Evolutionary conservation across 2,329 filamentous ascomycete genomes (phyloP).

Genomic region (Erysiphe neolycopersici): DNA sequence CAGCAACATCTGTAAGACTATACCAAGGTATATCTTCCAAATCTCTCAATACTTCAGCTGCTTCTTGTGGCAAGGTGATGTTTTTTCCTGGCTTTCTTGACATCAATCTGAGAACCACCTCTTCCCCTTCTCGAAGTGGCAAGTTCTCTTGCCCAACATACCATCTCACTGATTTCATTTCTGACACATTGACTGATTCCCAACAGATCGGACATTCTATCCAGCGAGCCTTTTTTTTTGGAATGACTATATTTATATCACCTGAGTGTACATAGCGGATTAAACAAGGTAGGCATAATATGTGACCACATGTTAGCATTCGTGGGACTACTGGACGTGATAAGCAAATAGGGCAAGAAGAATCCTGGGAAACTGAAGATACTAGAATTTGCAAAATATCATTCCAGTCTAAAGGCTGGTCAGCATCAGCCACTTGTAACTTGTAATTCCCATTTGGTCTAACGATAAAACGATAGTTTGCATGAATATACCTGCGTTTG

Average conservation of each 20-base stretch:
- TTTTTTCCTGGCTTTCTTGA: constrained; percentile 58
- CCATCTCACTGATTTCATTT: constrained; percentile 71
- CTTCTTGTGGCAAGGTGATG: constrained; percentile 63
- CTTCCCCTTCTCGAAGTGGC: constrained; percentile 55
- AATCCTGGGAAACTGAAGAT: constrained; percentile 63
- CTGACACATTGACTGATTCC: constrained; percentile 76
- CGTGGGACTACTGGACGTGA: constrained; percentile 77
- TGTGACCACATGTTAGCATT: constrained; percentile 93
- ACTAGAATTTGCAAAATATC: constrained; percentile 77
- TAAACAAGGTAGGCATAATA: constrained; percentile 81
- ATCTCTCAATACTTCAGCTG: constrained; percentile 37
- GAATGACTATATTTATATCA: constrained; percentile 31
- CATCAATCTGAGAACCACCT: constrained; percentile 72
- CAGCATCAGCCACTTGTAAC: constrained; percentile 58
- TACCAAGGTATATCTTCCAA: constrained; percentile 79
- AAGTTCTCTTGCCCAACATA: constrained; percentile 71
- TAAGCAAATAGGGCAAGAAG: constrained; percentile 84
- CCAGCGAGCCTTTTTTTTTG: constrained; percentile 49
- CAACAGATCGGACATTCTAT: constrained; percentile 95
- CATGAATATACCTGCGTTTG: constrained; percentile 50
- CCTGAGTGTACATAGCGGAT: constrained; percentile 86
- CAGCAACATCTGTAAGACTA: constrained; percentile 74
- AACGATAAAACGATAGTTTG: constrained; percentile 93
- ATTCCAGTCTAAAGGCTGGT: constrained; percentile 74
- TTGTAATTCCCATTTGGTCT: constrained; percentile 57